A percentile compares a stretch with the other conserved stretches of the same genome.
Conservation (phyloP, 2,329 filamentous ascomycete genomes). For the Zymoseptoria brevis region DNA sequence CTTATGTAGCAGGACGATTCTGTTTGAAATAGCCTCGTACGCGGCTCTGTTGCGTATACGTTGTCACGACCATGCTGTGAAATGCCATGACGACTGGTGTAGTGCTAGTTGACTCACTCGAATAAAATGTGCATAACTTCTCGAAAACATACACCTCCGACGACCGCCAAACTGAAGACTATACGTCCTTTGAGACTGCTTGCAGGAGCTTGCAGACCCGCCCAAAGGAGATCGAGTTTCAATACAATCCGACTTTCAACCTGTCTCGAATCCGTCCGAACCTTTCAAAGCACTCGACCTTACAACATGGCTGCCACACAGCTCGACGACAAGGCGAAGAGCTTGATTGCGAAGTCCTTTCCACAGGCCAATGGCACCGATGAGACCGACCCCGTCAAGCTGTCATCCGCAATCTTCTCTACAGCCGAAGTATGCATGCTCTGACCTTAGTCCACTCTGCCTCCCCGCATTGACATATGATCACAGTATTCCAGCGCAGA, state of each 20-base stretch:
- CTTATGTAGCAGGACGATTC: too few species aligned
- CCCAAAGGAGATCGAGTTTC: background rate
- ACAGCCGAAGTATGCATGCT: slow-evolving; percentile 21
- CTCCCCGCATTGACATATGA: background rate
- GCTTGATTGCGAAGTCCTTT: slow-evolving; percentile 28
- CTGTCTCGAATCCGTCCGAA: background rate
- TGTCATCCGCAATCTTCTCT: slow-evolving; percentile 29
- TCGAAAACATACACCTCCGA: background rate
- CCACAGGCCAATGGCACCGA: slow-evolving; percentile 26
- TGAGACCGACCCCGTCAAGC: slow-evolving; percentile 27
- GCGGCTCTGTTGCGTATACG: background rate
- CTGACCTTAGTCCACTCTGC: background rate
- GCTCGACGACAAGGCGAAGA: slow-evolving; percentile 27
- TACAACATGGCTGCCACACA: slow-evolving; percentile 25
- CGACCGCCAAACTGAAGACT: slow-evolving; percentile 22
- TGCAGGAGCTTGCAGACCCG: slow-evolving; percentile 13
- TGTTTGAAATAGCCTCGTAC: too few species aligned
- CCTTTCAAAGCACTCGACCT: slow-evolving; percentile 3
- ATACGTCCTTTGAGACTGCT: slow-evolving; percentile 15
- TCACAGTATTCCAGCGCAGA: slow-evolving; percentile 65
- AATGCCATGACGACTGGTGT: background rate
- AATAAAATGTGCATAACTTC: background rate
- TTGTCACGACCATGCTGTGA: background rate
- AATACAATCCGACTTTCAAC: background rate
- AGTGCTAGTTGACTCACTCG: background rate